Evolutionary conservation across 768 basidiomycete genomes (phyloP).

Genomic region (Tulasnella sp.): DNA sequence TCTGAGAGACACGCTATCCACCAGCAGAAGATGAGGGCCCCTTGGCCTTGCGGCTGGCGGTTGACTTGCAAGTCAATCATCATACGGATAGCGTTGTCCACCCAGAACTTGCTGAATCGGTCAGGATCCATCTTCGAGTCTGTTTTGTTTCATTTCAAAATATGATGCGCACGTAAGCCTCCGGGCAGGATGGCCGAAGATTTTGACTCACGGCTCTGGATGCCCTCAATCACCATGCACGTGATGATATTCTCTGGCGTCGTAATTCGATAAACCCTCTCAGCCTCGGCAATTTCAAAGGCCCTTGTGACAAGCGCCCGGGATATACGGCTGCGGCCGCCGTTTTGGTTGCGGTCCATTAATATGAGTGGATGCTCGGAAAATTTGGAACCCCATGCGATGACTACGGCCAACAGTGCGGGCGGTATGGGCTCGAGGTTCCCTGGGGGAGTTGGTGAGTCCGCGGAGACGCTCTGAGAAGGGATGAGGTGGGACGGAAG

Average conservation of each 20-base stretch:
- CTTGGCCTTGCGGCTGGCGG: conserved; percentile 38
- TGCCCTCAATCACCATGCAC: conserved; percentile 67
- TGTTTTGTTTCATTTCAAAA: conserved; percentile 29
- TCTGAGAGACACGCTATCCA: conserved; percentile 88
- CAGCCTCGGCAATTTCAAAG: conserved; percentile 75
- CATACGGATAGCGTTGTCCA: conserved; percentile 68
- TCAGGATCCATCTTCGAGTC: conserved; percentile 66
- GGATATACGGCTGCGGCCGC: conserved; percentile 66
- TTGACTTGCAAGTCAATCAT: conserved; percentile 61
- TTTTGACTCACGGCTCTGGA: conserved; percentile 75
- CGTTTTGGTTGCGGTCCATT: conserved; percentile 57
- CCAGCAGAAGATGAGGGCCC: conserved; percentile 87
- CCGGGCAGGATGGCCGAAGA: not conserved
- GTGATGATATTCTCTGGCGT: conserved; percentile 75
- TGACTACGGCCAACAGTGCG: conserved; percentile 72
- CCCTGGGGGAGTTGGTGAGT: conserved; percentile 30
- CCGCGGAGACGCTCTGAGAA: conserved; percentile 27
- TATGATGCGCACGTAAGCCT: not conserved
- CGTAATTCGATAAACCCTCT: conserved; percentile 78
- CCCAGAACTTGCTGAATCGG: conserved; percentile 80
- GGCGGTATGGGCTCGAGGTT: conserved; percentile 43
- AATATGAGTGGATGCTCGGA: conserved; percentile 82
- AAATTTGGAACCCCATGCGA: conserved; percentile 91
- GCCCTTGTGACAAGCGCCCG: conserved; percentile 71
- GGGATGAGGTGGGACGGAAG: conserved; percentile 13